These are phyloP conservation scores for Blastobotrys chiropterorum DNA, from an alignment of 805 yeast genomes.

Conservation along the genomic window DNA sequence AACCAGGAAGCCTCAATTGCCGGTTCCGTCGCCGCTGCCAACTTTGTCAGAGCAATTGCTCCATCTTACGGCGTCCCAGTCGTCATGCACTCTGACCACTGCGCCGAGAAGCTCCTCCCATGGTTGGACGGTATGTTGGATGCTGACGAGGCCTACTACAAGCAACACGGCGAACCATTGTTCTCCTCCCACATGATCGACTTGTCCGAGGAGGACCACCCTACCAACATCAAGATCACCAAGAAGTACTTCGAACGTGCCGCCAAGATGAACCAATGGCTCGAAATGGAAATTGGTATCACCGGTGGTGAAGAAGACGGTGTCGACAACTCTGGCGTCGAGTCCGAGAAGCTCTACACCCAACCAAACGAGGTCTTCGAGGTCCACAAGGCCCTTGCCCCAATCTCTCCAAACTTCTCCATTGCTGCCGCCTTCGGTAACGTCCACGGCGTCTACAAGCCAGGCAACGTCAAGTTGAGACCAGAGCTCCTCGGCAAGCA, in stretches of 20 bases:
- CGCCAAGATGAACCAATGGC: conserved; percentile 92
- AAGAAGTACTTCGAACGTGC: conserved; percentile 91
- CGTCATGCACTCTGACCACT: conserved; percentile 95
- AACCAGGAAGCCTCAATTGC: conserved; percentile 91
- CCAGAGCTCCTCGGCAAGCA: conserved; percentile 95
- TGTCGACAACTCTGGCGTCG: conserved; percentile 95
- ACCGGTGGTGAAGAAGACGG: conserved; percentile 99
- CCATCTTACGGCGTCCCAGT: conserved; percentile 97
- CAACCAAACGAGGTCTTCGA: conserved; percentile 89
- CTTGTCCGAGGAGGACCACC: conserved; percentile 93
- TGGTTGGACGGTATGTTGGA: conserved; percentile 98
- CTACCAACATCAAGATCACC: conserved; percentile 91
- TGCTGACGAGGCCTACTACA: conserved; percentile 92
- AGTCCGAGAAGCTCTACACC: conserved; percentile 84
- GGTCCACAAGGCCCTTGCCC: conserved; percentile 82
- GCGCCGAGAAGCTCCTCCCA: conserved; percentile 95
- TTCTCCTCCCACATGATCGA: conserved; percentile 99
- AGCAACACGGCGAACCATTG: conserved; percentile 83
- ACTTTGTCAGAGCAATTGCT: conserved; percentile 93
- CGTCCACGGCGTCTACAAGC: conserved; percentile 99
- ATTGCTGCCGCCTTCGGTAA: conserved; percentile 99
- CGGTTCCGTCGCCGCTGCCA: conserved; percentile 97
- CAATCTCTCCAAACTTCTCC: conserved; percentile 96
- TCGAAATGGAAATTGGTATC: conserved; percentile 99
- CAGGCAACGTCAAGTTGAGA: conserved; percentile 91